phyloP scores from a whole-genome alignment of 2,329 filamentous ascomycete species.

The Ceratocystis ficicola region DNA sequence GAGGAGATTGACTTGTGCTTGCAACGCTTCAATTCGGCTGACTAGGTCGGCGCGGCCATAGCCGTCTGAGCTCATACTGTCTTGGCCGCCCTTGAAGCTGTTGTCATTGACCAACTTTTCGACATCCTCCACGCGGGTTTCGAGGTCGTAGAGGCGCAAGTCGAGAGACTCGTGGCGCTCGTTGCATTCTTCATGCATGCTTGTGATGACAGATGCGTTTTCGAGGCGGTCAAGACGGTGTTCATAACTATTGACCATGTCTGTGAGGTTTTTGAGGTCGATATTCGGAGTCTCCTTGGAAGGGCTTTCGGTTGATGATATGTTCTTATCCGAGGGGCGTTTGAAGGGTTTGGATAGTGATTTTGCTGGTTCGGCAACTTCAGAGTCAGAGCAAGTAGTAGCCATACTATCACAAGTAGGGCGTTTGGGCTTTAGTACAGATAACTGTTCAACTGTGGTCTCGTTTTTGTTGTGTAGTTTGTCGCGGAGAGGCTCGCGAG shows the following conservation, averaged over 20 bases:
- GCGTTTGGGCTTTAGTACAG: background rate
- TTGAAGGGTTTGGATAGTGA: background rate
- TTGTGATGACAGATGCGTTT: constrained; percentile 50
- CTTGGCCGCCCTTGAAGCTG: constrained; percentile 32
- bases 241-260: constrained; percentile 48
- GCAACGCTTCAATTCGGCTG: constrained; percentile 39
- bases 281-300: constrained; percentile 26
- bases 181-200: constrained; percentile 55
- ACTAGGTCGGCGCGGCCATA: constrained; percentile 37
- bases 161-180: constrained; percentile 57
- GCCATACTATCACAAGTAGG: constrained; percentile 20
- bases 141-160: constrained; percentile 55
- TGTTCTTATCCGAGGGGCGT: background rate
- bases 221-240: constrained; percentile 57
- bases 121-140: constrained; percentile 49
- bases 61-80: constrained; percentile 34
- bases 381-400: constrained; percentile 24
- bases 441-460: background rate
- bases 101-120: constrained; percentile 34
- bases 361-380: constrained; percentile 13
- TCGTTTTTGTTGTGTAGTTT: constrained; percentile 19
- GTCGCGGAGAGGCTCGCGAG: constrained; percentile 29
- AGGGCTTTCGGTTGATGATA: background rate
- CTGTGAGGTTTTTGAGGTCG: constrained; percentile 36
- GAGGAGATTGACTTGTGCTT: constrained; percentile 42